A percentile compares a stretch with the other conserved stretches of the same genome.
Evolutionary conservation across 1,284 basidiomycete genomes (phyloP).

Genomic region (Trametes versicolor): DNA sequence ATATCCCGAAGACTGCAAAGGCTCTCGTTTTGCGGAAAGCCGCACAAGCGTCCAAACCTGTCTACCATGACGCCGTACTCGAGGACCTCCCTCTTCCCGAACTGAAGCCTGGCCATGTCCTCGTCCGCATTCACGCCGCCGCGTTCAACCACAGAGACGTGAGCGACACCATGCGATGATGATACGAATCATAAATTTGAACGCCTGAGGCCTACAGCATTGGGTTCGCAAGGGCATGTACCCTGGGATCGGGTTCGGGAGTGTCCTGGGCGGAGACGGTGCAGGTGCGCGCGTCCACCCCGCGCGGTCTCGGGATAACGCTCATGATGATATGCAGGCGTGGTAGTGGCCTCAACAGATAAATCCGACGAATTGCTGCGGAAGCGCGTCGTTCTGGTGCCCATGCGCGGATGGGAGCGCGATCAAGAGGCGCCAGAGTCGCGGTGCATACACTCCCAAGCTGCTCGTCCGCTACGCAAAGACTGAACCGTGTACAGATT

Average conservation of each 20-base stretch:
- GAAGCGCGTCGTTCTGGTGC: constrained; percentile 78
- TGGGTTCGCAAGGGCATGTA: constrained; percentile 82
- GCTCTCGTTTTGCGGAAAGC: constrained; percentile 55
- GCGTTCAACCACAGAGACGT: constrained; percentile 88
- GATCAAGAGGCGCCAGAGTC: constrained; percentile 68
- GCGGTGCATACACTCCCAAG: constrained; percentile 32
- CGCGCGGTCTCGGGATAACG: not conserved
- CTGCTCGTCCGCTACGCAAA: not conserved
- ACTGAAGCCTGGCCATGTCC: constrained; percentile 64
- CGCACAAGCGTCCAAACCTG: constrained; percentile 42
- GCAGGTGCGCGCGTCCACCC: constrained; percentile 58
- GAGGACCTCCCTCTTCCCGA: constrained; percentile 57
- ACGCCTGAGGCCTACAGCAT: constrained; percentile 51
- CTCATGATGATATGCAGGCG: constrained; percentile 53
- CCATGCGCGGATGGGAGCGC: constrained; percentile 81
- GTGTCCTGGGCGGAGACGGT: constrained; percentile 77
- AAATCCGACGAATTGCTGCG: constrained; percentile 64
- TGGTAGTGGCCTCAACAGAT: constrained; percentile 66
- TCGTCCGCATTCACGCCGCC: constrained; percentile 74
- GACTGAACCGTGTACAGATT: constrained; percentile 50
- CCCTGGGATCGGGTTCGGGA: constrained; percentile 69
- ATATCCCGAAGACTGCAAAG: constrained; percentile 38
- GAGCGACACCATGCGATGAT: constrained; percentile 32
- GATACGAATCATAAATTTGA: not conserved
- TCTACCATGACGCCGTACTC: constrained; percentile 64